Evolutionary conservation across 179 eudicot species (phyloP), one percentile per base, ranked within the genome.

Genomic region (Spinacia oleracea): DNA sequence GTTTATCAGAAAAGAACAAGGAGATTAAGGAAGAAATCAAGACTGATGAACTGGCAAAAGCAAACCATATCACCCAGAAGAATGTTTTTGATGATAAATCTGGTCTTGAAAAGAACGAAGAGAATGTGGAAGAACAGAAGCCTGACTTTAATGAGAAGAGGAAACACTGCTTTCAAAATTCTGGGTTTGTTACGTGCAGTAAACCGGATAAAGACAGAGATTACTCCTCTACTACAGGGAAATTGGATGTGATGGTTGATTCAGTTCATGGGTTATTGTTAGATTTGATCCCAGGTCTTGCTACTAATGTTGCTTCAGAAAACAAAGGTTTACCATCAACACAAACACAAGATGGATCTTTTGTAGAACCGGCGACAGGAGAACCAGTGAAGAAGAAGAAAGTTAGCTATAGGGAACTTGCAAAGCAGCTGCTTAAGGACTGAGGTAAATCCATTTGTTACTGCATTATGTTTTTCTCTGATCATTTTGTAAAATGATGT

Each of bases 321-420:
- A 78, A 84, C 15, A 81, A 72, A 34, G 68, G 55, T 21, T 42
- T 77, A 2, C 45, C 72, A 8, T 11, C 75, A 35, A 50, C 40
- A 42, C 70, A 64, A 56, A 23, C 81, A 11, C 65, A 73, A 55
- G 81, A 71, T 10, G 81, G 59, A 38, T 67, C 75, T 32, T 71
- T 84, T 23, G 40, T 50, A 48, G 90, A 81, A 55, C 75, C 46
- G 9, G 1, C 80, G 4, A 69, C 66, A 53, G 83, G 73, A 42
- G 84, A 78, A 77, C 87, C 93, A 8, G 85, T 71, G 62, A 88
- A 89, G 90, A 93, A 89, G 90, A 94, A 93, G 86, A 95, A 87
- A 85, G 93, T 93, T 38, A 95, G 97, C 86, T 91, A 88, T 76
- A 91, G 74, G 82, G 98, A 95, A 45, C 76, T 90, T 46, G 97